These are phyloP conservation scores for Saccharomycopsis fermentans DNA, from an alignment of 805 yeast species.

Conservation along the genomic window DNA sequence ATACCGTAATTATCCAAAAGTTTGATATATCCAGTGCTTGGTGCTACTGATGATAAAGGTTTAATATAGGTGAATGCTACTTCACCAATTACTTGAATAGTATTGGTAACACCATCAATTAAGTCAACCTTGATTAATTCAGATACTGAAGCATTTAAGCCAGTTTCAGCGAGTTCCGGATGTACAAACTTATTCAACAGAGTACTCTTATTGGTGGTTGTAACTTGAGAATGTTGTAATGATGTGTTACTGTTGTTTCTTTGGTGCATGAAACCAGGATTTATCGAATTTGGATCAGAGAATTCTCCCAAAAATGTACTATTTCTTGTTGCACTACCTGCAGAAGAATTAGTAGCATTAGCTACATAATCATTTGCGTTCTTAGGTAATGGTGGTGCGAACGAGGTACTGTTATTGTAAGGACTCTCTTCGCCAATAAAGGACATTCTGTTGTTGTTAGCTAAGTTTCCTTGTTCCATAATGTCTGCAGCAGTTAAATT, in stretches of 20 bases:
- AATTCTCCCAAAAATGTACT: not conserved
- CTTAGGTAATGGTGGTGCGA: slow-evolving; percentile 21
- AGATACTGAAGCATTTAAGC: slow-evolving; percentile 75
- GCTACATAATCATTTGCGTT: slow-evolving; percentile 9
- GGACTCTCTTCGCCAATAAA: slow-evolving; percentile 13
- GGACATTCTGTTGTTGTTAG: slow-evolving; percentile 12
- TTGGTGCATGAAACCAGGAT: slow-evolving; percentile 19
- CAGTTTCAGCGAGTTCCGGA: slow-evolving; percentile 38
- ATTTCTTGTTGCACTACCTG: not conserved
- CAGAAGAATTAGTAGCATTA: slow-evolving; percentile 8
- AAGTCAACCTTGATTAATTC: slow-evolving; percentile 72
- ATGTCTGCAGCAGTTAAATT: slow-evolving; percentile 31
- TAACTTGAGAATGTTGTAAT: slow-evolving; percentile 24
- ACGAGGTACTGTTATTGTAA: not conserved
- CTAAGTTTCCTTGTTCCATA: slow-evolving; percentile 20
- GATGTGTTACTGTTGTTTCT: slow-evolving; percentile 27
- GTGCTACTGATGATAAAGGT: slow-evolving; percentile 25
- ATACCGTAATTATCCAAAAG: slow-evolving; percentile 32
- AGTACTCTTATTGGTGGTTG: slow-evolving; percentile 7
- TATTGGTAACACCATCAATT: slow-evolving; percentile 51
- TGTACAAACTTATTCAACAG: slow-evolving; percentile 24
- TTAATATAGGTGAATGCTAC: slow-evolving; percentile 64
- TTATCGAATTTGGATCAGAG: not conserved
- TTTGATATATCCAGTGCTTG: slow-evolving; percentile 33
- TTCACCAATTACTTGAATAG: slow-evolving; percentile 71